Evolutionary conservation across 176 grass and related monocot genomes (phyloP), one percentile per base, ranked within the genome.

Genomic region (Juncus inflexus): DNA sequence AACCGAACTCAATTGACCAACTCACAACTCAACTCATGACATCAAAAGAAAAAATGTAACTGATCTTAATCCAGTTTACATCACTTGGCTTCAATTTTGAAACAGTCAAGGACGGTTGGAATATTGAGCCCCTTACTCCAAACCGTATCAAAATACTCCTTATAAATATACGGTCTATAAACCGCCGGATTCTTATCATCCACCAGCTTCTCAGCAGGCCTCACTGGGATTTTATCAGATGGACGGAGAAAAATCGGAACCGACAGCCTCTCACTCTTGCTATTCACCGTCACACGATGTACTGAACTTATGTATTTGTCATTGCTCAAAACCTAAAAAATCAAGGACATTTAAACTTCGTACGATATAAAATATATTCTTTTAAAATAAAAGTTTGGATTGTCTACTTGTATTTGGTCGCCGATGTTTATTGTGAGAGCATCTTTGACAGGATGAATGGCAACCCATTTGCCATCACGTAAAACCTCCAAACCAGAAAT

Each of bases 241-340:
- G 92, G 87, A 58, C 84, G 76, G 62, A 88, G 84, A 77, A 96
- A 96, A 12, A 84, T 91, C 36, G 92, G 87, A 64, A 96, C 76
- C 7, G 92, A 91, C 13, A 96, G 85, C 51, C 92, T 77, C 79
- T 91, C 87, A 38, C 60, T 91, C 60, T 83, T 52, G 74, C 63
- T 81, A 71, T 96, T 96, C 11, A 91, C 87, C 39, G 90, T 80
- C 61, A 83, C 92, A 1, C 87, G 79, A 55, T 91, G 92, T 55
- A 85, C 74, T 66, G 86, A 87, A 65, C 92, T 96, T 66, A 70
- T 88, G 74, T 86, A 96, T 1, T 73, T 62, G 6, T 83, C 87
- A 11, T 96, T 96, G 64, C 82, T 96, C 13, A 69, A 8, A 0
- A 76, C 92, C 92, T 96, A 65, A 64, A 13, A 50, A 67, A 3